Evolutionary conservation across 495 filamentous ascomycete species (phyloP).

Genomic region (Penicillium canariense): DNA sequence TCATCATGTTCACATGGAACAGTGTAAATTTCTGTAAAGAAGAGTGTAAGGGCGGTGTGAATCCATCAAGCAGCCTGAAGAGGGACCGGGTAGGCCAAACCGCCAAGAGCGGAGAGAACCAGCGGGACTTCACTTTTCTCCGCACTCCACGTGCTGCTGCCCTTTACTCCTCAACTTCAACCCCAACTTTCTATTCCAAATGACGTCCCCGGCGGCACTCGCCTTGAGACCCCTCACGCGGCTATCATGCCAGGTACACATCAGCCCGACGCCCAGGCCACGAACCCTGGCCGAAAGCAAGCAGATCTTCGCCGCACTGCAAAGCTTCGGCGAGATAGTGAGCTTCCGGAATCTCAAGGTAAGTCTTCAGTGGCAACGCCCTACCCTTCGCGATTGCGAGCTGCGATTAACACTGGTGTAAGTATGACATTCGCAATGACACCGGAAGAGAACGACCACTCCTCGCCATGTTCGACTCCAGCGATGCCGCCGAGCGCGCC

Average conservation of each 20-base stretch:
- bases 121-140: too few relatives aligned
- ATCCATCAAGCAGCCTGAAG: too few relatives aligned
- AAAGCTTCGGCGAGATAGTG: constrained; percentile 72
- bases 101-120: too few relatives aligned
- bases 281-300: constrained; percentile 66
- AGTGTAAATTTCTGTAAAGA: too few relatives aligned
- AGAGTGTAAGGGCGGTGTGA: too few relatives aligned
- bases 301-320: constrained; percentile 66
- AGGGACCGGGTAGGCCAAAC: too few relatives aligned
- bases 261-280: constrained; percentile 64
- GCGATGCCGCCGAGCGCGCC: constrained; percentile 33
- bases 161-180: too few relatives aligned
- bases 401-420: background rate
- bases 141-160: too few relatives aligned
- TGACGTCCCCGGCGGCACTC: too few relatives aligned
- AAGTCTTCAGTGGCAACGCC: constrained; percentile 11
- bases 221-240: constrained; percentile 12
- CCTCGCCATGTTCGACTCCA: constrained; percentile 38
- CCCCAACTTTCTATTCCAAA: too few relatives aligned
- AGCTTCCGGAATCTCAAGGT: constrained; percentile 73
- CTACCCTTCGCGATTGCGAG: background rate
- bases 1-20: too few relatives aligned
- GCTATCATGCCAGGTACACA: constrained; percentile 48
- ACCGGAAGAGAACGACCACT: constrained; percentile 15
- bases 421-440: constrained; percentile 20